phyloP scores from a whole-genome alignment of 352 stramenopile species.

The Pythium myriotylum region DNA sequence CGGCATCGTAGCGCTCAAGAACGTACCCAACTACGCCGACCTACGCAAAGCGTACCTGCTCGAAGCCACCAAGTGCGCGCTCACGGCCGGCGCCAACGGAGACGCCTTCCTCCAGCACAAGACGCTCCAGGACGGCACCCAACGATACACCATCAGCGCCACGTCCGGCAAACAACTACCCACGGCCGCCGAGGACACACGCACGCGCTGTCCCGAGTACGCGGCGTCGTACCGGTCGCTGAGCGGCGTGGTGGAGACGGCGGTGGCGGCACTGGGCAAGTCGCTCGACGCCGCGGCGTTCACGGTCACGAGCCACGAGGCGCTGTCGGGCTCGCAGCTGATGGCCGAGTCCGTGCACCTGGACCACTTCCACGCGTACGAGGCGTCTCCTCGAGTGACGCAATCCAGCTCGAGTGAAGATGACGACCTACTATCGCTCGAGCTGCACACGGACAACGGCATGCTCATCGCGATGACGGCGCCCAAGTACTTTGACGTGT shows the following conservation, averaged over 20 bases:
- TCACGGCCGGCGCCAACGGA: slow-evolving; percentile 29
- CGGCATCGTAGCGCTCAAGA: slow-evolving; percentile 68
- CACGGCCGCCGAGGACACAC: slow-evolving; percentile 22
- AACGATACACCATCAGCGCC: slow-evolving; percentile 75
- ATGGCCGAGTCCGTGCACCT: slow-evolving; percentile 73
- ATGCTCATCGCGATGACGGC: slow-evolving; percentile 74
- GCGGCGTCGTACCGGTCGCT: slow-evolving; percentile 46
- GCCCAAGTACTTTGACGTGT: slow-evolving; percentile 64
- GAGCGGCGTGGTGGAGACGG: slow-evolving; percentile 49
- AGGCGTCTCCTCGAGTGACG: slow-evolving; percentile 29
- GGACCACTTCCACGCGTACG: slow-evolving; percentile 82
- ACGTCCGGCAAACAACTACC: slow-evolving; percentile 43
- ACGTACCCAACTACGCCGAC: slow-evolving; percentile 54
- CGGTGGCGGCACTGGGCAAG: slow-evolving; percentile 50
- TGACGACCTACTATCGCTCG: slow-evolving; percentile 51
- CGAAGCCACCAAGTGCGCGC: slow-evolving; percentile 49
- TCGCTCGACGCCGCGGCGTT: slow-evolving; percentile 61
- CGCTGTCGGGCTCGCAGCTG: slow-evolving; percentile 49
- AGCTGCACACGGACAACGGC: slow-evolving; percentile 78
- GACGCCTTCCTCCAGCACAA: slow-evolving; percentile 56
- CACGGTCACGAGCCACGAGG: slow-evolving; percentile 30
- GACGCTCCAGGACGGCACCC: slow-evolving; percentile 60
- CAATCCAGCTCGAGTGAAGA: no score
- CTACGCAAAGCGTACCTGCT: slow-evolving; percentile 51
- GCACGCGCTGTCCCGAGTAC: slow-evolving; percentile 45